A percentile compares a stretch with the other conserved stretches of the same genome.
These are phyloP conservation scores for Solanum habrochaites DNA, from an alignment of 257 asterid genomes.

Conservation along the genomic window DNA sequence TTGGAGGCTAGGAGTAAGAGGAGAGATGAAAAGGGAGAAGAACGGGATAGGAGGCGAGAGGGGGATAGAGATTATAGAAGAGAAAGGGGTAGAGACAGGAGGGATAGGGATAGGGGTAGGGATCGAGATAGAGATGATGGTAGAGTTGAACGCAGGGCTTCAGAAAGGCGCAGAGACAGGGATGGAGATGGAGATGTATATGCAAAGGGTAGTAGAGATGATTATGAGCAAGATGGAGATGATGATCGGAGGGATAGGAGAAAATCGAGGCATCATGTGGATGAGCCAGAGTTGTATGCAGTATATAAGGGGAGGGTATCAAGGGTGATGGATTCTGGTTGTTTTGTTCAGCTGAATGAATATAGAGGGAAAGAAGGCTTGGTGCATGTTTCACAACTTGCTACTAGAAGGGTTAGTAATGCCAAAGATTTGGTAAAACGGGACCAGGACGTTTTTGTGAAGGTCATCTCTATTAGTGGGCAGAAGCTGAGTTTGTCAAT, in stretches of 20 bases:
- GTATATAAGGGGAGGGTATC: conserved; percentile 86
- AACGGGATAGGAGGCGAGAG: neutral
- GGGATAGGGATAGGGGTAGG: conserved; percentile 3
- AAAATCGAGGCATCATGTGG: conserved; percentile 15
- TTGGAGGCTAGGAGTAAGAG: conserved; percentile 34
- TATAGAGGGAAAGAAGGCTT: conserved; percentile 81
- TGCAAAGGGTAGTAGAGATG: conserved; percentile 1
- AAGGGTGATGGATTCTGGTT: conserved; percentile 87
- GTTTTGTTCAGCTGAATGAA: conserved; percentile 75
- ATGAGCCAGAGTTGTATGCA: conserved; percentile 52
- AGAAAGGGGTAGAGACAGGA: conserved; percentile 17
- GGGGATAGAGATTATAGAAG: neutral
- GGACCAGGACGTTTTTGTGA: conserved; percentile 85
- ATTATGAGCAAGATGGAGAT: conserved; percentile 26
- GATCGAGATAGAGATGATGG: conserved; percentile 18
- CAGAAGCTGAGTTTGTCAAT: conserved; percentile 74
- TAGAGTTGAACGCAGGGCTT: conserved; percentile 9
- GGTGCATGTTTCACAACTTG: conserved; percentile 82
- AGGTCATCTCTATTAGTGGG: conserved; percentile 72
- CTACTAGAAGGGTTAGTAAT: conserved; percentile 62
- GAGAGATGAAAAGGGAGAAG: conserved; percentile 23
- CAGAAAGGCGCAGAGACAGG: conserved; percentile 6
- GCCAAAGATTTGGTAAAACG: conserved; percentile 90
- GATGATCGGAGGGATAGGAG: conserved; percentile 33
- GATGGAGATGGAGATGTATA: conserved; percentile 1